These are phyloP conservation scores for Hordeum pubiflorum DNA, from an alignment of 202 grass and related monocot genomes.

Conservation along the genomic window DNA sequence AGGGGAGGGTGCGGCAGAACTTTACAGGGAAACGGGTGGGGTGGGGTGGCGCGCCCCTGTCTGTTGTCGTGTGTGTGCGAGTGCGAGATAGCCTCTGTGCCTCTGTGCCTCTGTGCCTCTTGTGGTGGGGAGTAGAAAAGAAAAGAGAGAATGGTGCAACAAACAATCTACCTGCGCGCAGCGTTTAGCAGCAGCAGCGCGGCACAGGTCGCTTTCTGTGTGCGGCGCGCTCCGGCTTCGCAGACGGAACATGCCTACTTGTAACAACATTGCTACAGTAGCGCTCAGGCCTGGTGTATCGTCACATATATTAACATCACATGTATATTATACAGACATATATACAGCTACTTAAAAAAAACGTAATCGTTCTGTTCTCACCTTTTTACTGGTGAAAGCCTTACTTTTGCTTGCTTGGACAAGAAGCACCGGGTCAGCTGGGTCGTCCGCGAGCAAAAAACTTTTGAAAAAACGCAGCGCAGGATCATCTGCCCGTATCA, in stretches of 20 bases:
- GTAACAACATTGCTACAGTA: not conserved
- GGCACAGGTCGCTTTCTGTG: conserved; percentile 52
- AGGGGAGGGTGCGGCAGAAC: conserved; percentile 6
- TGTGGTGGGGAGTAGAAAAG: not conserved
- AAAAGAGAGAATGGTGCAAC: not conserved
- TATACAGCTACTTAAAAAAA: too few relatives aligned
- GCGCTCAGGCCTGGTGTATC: not conserved
- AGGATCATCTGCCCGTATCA: not conserved
- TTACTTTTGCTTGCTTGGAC: not conserved
- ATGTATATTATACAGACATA: too few relatives aligned
- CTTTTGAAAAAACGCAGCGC: not conserved
- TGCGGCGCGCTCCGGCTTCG: conserved; percentile 32
- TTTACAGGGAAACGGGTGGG: conserved; percentile 12
- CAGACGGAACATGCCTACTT: not conserved
- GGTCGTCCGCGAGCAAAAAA: not conserved
- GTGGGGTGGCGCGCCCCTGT: conserved; percentile 5
- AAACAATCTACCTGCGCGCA: conserved; percentile 7
- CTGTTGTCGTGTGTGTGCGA: not conserved
- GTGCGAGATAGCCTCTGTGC: not conserved
- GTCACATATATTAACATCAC: too few relatives aligned
- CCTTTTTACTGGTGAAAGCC: not conserved
- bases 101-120: too few relatives aligned
- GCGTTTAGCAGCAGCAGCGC: not conserved
- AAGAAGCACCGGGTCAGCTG: not conserved
- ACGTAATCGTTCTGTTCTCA: too few relatives aligned